phyloP scores from a whole-genome alignment of 1,139 yeast species.

The Pichia sp. region DNA sequence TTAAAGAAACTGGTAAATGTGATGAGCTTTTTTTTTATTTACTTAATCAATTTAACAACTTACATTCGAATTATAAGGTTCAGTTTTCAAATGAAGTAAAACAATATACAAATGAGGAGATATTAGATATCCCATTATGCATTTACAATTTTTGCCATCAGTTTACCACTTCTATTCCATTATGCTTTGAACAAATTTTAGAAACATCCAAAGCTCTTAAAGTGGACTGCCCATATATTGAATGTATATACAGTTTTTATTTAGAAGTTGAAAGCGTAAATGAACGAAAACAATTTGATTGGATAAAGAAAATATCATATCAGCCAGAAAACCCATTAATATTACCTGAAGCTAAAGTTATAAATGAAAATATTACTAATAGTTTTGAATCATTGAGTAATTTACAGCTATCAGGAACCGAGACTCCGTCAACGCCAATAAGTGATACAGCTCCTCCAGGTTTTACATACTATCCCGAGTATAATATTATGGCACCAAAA shows the following conservation, averaged over 20 bases:
- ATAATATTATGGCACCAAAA: constrained; percentile 3
- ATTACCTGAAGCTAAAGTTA: background rate
- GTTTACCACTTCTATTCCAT: constrained; percentile 14
- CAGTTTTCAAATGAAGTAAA: constrained; percentile 5
- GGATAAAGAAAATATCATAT: constrained; percentile 16
- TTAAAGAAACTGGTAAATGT: constrained; percentile 12
- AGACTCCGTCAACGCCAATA: constrained; percentile 10
- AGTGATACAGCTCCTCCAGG: constrained; percentile 7
- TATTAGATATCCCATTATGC: constrained; percentile 14
- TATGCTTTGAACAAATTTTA: constrained; percentile 20
- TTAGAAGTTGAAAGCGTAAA: constrained; percentile 16
- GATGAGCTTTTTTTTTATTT: constrained; percentile 16
- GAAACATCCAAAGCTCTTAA: constrained; percentile 12
- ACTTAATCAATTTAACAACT: constrained; percentile 21
- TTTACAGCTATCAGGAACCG: background rate
- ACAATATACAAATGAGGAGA: constrained; percentile 5
- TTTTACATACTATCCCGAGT: constrained; percentile 6
- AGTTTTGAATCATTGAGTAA: constrained; percentile 1
- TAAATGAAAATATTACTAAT: background rate
- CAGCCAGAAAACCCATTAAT: background rate
- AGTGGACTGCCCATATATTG: constrained; percentile 20
- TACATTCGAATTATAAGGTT: constrained; percentile 17
- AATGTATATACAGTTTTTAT: constrained; percentile 20
- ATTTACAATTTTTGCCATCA: constrained; percentile 20
- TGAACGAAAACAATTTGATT: constrained; percentile 16